Percentiles rank a stretch among this genome's conserved stretches.
These are phyloP conservation scores for Wallacemonas sp. DNA, from an alignment of 208 protist genomes.

Conservation along the genomic window DNA sequence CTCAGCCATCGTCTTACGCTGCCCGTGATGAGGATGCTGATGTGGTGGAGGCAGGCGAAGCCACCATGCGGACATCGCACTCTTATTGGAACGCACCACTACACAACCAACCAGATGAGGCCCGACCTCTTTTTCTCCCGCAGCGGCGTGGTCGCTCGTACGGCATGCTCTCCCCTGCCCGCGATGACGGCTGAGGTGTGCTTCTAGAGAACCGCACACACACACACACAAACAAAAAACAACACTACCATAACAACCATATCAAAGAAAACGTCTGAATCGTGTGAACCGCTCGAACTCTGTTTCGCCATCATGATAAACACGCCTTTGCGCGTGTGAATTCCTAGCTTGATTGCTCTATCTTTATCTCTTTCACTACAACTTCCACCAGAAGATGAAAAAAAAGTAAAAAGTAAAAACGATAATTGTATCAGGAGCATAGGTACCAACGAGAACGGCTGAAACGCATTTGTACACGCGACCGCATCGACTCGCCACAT, in stretches of 20 bases:
- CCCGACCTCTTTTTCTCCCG: not conserved
- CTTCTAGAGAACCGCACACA: too few species aligned
- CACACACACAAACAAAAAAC: not conserved
- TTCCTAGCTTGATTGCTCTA: too few species aligned
- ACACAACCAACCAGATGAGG: not conserved
- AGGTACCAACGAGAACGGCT: too few species aligned
- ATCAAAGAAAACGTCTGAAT: too few species aligned
- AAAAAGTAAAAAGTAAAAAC: too few species aligned
- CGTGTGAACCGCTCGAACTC: too few species aligned
- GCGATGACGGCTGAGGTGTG: conserved; percentile 10
- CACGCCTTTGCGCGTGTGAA: too few species aligned
- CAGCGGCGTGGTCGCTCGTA: conserved; percentile 1
- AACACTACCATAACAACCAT: not conserved
- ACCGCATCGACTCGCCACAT: too few species aligned
- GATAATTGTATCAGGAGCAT: too few species aligned
- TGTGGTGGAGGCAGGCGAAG: not conserved
- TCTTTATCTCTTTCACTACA: too few species aligned
- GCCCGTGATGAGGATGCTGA: not conserved
- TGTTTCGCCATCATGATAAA: too few species aligned
- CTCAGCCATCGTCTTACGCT: not conserved
- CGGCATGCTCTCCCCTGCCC: conserved; percentile 8
- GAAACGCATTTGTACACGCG: not conserved
- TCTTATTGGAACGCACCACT: conserved; percentile 2
- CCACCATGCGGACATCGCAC: not conserved
- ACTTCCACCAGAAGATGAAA: too few species aligned